Base-by-base conservation (phyloP, 164 flowering plant species). In the Vitis cinerea region DNA sequence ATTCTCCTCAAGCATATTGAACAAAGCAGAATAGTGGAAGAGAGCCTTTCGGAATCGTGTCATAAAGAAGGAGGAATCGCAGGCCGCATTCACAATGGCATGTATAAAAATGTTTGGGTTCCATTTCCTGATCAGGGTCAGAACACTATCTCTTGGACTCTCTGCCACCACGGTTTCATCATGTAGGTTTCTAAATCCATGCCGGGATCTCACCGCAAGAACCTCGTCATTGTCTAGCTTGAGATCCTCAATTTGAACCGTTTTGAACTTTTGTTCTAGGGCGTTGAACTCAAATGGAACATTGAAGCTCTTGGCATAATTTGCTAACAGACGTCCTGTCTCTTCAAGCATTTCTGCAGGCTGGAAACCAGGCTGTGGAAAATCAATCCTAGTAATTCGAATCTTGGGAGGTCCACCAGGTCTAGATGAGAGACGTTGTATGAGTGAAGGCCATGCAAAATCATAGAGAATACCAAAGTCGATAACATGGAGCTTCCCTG, bases 281-380 rank as follows among this genome's bases (percentile, higher is more conserved):
- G 44, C 81, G 53, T 59, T 67, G 52, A 56, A 78, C 72, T 78
- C 71, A 52, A 78, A 78, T 37, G 81, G 81, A 16, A 78, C 77
- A 11, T 71, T 57, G 54, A 74, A 78, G 10, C 61, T 55, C 64
- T 72, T 68, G 0, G 77, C 79, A 67, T 75, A 79, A 13, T 73
- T 62, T 30, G 67, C 67, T 50, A 73, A 70, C 16, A 76, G 77
- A 4, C 61, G 66, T 12, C 79, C 79, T 10, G 82, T 73, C 63
- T 75, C 82, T 17, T 79, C 79, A 9, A 75, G 64, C 47, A 59
- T 69, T 53, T 75, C 68, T 62, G 77, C 69, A 11, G 82, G 82
- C 15, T 71, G 66, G 64, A 75, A 76, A 8, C 79, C 82, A 4
- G 79, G 79, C 19, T 58, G 64, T 9, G 82, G 82, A 44, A 79